Evolutionary conservation across 768 basidiomycete genomes (phyloP).

Genomic region (Boletus pseudopeckii): DNA sequence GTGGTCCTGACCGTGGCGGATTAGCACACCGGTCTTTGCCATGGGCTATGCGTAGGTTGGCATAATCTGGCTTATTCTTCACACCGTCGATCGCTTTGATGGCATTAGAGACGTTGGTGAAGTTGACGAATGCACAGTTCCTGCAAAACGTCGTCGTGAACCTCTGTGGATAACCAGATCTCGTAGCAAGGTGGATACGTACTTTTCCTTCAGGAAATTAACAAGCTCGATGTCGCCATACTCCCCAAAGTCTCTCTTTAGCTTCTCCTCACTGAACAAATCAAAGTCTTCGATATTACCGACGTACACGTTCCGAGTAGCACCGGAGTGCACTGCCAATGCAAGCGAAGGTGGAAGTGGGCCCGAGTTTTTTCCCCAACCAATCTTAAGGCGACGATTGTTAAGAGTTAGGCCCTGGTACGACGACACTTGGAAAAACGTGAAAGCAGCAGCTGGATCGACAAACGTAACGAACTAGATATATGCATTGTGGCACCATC

Average conservation of each 20-base stretch:
- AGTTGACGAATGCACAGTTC: constrained; percentile 96
- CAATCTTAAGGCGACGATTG: constrained; percentile 92
- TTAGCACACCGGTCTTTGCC: constrained; percentile 97
- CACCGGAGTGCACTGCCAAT: constrained; percentile 86
- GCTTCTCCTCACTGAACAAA: constrained; percentile 80
- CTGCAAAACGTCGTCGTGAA: constrained; percentile 35
- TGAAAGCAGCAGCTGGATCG: constrained; percentile 87
- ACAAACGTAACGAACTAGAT: constrained; percentile 91
- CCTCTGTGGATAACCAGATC: neutral
- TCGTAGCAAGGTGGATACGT: constrained; percentile 37
- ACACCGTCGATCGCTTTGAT: constrained; percentile 98
- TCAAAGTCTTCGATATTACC: constrained; percentile 97
- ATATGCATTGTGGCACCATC: neutral
- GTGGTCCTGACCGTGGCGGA: constrained; percentile 79
- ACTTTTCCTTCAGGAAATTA: constrained; percentile 95
- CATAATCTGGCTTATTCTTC: constrained; percentile 89
- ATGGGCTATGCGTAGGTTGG: constrained; percentile 85
- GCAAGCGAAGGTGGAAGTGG: constrained; percentile 80
- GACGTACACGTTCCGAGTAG: constrained; percentile 95
- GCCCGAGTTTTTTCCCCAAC: constrained; percentile 97
- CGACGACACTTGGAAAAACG: constrained; percentile 91
- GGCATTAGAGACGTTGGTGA: constrained; percentile 91
- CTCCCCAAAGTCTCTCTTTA: constrained; percentile 92
- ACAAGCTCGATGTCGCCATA: constrained; percentile 96
- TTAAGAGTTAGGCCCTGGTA: constrained; percentile 88